These are phyloP conservation scores for Sicyos edulis DNA, from an alignment of 306 rosid species.

Conservation along the genomic window DNA sequence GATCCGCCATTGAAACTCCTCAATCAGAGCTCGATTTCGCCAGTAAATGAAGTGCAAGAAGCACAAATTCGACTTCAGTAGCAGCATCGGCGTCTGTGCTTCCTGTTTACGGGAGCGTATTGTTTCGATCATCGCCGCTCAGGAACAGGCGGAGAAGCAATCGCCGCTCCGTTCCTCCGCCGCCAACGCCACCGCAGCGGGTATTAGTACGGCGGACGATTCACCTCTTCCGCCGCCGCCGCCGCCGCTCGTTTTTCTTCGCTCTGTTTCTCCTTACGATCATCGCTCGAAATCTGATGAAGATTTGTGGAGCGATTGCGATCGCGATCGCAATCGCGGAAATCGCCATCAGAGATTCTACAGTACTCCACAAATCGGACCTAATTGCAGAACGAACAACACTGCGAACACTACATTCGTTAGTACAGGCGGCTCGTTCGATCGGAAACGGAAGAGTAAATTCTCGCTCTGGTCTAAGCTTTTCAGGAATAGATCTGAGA, in stretches of 20 bases:
- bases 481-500: constrained; percentile 56
- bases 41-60: constrained; percentile 77
- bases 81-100: constrained; percentile 79
- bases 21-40: background rate
- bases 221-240: constrained; percentile 22
- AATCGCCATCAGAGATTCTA: constrained; percentile 34
- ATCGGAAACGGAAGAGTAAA: constrained; percentile 41
- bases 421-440: constrained; percentile 22
- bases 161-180: constrained; percentile 38
- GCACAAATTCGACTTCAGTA: constrained; percentile 53
- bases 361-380: constrained; percentile 84
- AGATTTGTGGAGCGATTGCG: constrained; percentile 25
- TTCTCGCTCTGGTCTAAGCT: constrained; percentile 39
- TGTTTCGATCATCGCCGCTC: constrained; percentile 43
- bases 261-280: constrained; percentile 82
- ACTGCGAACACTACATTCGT: constrained; percentile 8
- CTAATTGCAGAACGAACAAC: constrained; percentile 26
- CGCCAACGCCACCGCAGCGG: constrained; percentile 34
- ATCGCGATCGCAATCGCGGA: constrained; percentile 18
- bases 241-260: constrained; percentile 48
- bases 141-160: constrained; percentile 48
- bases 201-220: background rate
- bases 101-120: constrained; percentile 84
- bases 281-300: constrained; percentile 69
- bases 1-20: constrained; percentile 13